A percentile compares a stretch with the other conserved stretches of the same genome.
Evolutionary conservation across 2,329 filamentous ascomycete genomes (phyloP).

Genomic region (Fusarium subglutinans): DNA sequence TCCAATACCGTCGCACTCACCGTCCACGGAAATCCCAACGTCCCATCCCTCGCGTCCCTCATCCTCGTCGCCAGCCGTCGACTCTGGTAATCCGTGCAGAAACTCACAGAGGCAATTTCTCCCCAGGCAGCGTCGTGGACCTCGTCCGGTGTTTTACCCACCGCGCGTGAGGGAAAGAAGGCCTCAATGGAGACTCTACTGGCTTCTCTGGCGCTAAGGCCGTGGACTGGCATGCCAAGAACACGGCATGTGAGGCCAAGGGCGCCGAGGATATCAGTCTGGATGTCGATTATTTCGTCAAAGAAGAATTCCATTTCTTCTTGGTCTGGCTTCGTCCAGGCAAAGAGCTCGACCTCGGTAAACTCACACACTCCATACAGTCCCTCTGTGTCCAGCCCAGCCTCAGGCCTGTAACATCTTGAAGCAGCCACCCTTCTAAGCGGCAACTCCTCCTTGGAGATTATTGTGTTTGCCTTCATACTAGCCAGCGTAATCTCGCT

Average conservation of each 20-base stretch:
- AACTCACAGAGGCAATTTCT: not conserved
- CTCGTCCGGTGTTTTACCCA: fast-evolving
- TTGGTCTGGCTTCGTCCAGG: not conserved
- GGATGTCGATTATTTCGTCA: not conserved
- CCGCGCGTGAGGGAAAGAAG: not conserved
- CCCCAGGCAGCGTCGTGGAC: not conserved
- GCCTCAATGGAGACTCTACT: not conserved
- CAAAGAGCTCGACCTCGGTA: not conserved
- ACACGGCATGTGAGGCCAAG: not conserved
- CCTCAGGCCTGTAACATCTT: not conserved
- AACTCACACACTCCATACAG: not conserved
- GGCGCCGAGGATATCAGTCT: not conserved
- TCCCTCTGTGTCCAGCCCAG: fast-evolving
- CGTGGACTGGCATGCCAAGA: not conserved
- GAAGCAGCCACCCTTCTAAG: not conserved
- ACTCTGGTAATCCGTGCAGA: not conserved
- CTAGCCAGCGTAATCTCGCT: not conserved
- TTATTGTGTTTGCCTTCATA: not conserved
- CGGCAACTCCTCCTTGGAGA: not conserved
- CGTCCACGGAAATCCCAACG: not conserved
- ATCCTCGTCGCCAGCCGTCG: not conserved
- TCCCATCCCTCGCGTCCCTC: fast-evolving
- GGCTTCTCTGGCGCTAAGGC: not conserved
- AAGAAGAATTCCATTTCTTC: not conserved
- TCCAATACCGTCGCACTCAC: not conserved